phyloP scores from a whole-genome alignment of 441 rosid species.

The Pelargonium myrrhifolium region DNA sequence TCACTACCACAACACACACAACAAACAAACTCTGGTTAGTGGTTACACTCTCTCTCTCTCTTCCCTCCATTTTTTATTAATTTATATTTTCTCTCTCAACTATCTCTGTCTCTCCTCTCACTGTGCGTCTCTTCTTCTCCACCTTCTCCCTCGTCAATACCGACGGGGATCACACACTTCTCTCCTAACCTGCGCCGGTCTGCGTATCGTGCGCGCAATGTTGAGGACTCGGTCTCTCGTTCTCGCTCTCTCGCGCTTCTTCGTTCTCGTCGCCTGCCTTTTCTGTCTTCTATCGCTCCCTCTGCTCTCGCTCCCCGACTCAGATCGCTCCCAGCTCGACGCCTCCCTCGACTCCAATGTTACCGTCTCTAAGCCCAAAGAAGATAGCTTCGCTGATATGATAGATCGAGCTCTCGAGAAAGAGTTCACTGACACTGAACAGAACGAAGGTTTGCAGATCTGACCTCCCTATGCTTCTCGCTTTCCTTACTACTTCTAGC shows the following conservation, averaged over 20 bases:
- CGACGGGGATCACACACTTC: too few species aligned
- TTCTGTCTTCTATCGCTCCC: slow-evolving; percentile 17
- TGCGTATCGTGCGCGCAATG: slow-evolving; percentile 16
- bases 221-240: too few species aligned
- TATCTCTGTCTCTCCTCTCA: too few species aligned
- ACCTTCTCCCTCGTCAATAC: too few species aligned
- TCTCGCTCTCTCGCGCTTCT: slow-evolving; percentile 6
- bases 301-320: slow-evolving; percentile 26
- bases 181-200: slow-evolving; percentile 14
- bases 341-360: slow-evolving; percentile 25
- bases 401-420: slow-evolving; percentile 45
- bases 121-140: too few species aligned
- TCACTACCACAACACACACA: background rate
- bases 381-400: slow-evolving; percentile 42
- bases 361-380: slow-evolving; percentile 32
- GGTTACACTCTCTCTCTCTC: slow-evolving; percentile 1
- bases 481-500: background rate
- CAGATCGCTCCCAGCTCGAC: slow-evolving; percentile 29
- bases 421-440: slow-evolving; percentile 48
- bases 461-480: background rate
- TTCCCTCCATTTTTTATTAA: slow-evolving; percentile 1
- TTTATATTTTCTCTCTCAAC: background rate
- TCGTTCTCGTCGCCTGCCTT: slow-evolving; percentile 11
- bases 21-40: background rate
- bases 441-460: slow-evolving; percentile 30